Evolutionary conservation across 768 basidiomycete genomes (phyloP).

Genomic region (Suillus sp.): DNA sequence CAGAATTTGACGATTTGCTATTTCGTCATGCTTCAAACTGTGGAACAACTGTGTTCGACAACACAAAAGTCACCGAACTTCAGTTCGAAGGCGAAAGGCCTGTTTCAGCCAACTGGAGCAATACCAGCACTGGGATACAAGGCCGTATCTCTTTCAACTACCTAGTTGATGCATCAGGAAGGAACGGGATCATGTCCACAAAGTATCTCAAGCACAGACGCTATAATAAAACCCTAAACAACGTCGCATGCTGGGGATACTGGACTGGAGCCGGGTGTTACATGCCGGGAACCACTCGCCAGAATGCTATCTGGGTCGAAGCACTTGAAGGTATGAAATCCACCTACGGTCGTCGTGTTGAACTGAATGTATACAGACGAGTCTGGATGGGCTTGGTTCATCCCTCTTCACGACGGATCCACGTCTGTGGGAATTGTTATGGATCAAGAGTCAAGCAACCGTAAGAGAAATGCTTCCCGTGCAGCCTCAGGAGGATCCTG

Average conservation of each 20-base stretch:
- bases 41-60: slow-evolving; percentile 58
- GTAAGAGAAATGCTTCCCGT: neutral
- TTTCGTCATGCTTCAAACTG: slow-evolving; percentile 55
- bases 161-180: slow-evolving; percentile 40
- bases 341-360: slow-evolving; percentile 20
- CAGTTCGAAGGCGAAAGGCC: slow-evolving; percentile 29
- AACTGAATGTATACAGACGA: slow-evolving; percentile 46
- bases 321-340: slow-evolving; percentile 30
- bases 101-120: slow-evolving; percentile 30
- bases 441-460: neutral
- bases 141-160: slow-evolving; percentile 38
- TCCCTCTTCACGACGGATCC: slow-evolving; percentile 49
- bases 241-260: slow-evolving; percentile 40
- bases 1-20: slow-evolving; percentile 62
- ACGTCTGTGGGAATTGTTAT: neutral
- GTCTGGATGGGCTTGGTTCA: slow-evolving; percentile 60
- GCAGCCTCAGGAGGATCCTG: neutral
- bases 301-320: slow-evolving; percentile 42
- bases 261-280: slow-evolving; percentile 36
- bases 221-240: slow-evolving; percentile 35
- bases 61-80: slow-evolving; percentile 48
- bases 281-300: slow-evolving; percentile 31
- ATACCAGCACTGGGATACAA: slow-evolving; percentile 20
- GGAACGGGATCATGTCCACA: slow-evolving; percentile 39
- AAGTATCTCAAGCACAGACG: slow-evolving; percentile 38